Evolutionary conservation across 805 yeast species (phyloP).

Genomic region (Yamadazyma nakazawae): DNA sequence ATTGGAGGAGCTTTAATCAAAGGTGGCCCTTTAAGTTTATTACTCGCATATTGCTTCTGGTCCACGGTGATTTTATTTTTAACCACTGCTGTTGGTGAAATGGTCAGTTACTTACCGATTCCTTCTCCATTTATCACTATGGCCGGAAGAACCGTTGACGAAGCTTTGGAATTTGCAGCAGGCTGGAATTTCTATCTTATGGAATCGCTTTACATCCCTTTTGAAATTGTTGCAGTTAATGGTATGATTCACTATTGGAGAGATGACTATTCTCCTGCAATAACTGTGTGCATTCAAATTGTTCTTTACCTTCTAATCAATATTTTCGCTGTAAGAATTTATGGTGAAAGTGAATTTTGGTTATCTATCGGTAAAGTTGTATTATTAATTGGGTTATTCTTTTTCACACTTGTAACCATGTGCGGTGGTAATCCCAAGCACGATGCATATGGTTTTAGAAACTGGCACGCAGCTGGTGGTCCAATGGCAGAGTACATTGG

Average conservation of each 20-base stretch:
- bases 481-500: conserved; percentile 36
- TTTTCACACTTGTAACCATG: conserved; percentile 35
- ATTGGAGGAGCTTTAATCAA: conserved; percentile 19
- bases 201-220: conserved; percentile 40
- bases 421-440: conserved; percentile 35
- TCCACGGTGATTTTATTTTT: conserved; percentile 30
- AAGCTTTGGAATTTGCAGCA: conserved; percentile 34
- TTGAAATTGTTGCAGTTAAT: conserved; percentile 47
- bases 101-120: conserved; percentile 37
- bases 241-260: conserved; percentile 55
- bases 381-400: conserved; percentile 34
- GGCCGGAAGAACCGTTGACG: conserved; percentile 38
- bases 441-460: conserved; percentile 33
- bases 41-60: conserved; percentile 33
- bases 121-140: conserved; percentile 37
- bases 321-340: conserved; percentile 45
- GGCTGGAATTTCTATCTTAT: conserved; percentile 31
- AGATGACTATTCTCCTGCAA: conserved; percentile 48
- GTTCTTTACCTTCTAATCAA: conserved; percentile 40
- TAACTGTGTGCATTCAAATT: conserved; percentile 42
- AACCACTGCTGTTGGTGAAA: conserved; percentile 39
- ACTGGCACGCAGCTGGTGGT: conserved; percentile 35
- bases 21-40: conserved; percentile 37
- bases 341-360: conserved; percentile 52
- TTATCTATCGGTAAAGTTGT: conserved; percentile 37